phyloP scores from a whole-genome alignment of 192 early-diverging fungal genomes.

The Rhizophagus prolifer region DNA sequence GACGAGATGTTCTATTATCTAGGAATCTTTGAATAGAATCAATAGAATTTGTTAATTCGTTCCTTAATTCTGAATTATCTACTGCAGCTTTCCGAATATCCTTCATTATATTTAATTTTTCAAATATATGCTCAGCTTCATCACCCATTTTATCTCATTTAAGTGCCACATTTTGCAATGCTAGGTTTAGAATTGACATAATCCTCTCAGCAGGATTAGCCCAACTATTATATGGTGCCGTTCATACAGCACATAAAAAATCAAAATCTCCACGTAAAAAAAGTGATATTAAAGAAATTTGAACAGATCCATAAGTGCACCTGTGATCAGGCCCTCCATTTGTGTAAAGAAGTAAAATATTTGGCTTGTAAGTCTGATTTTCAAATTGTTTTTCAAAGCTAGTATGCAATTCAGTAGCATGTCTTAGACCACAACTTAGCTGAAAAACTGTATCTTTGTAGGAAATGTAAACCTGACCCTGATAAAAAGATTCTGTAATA shows the following conservation, averaged over 20 bases:
- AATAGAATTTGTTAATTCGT: no score
- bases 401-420: neutral
- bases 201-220: neutral
- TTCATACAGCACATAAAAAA: conserved; percentile 1
- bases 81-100: neutral
- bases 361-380: neutral
- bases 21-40: no score
- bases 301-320: conserved; percentile 9
- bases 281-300: neutral
- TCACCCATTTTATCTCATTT: neutral
- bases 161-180: neutral
- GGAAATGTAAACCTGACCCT: neutral
- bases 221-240: conserved; percentile 4
- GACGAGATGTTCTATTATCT: no score
- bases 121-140: neutral
- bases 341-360: neutral
- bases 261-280: neutral
- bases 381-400: neutral
- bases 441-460: conserved; percentile 6
- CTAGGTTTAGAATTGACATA: neutral
- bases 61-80: no score
- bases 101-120: neutral
- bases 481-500: neutral
- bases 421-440: neutral
- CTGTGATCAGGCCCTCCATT: neutral